These are phyloP conservation scores for Syzygium grande DNA, from an alignment of 345 rosid species.

Conservation along the genomic window DNA sequence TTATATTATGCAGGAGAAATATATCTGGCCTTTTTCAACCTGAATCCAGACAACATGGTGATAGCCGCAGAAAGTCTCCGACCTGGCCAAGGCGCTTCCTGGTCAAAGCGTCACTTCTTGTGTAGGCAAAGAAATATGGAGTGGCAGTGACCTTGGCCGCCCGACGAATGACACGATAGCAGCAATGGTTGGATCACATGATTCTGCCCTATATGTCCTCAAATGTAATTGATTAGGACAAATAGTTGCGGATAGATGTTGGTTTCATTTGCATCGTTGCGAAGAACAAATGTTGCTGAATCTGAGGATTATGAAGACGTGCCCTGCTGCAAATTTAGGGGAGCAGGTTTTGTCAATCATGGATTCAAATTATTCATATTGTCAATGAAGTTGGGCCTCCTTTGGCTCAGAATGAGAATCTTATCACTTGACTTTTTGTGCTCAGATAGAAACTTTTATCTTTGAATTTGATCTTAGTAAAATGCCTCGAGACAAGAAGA, in stretches of 20 bases:
- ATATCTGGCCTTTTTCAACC: slow-evolving; percentile 57
- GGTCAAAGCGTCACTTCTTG: slow-evolving; percentile 16
- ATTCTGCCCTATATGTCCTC: slow-evolving; percentile 54
- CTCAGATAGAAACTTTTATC: neutral
- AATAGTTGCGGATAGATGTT: neutral
- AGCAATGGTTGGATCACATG: slow-evolving; percentile 36
- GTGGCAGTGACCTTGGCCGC: slow-evolving; percentile 22
- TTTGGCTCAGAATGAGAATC: neutral
- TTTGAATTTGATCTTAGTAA: neutral
- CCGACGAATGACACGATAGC: slow-evolving; percentile 18
- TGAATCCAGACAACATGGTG: slow-evolving; percentile 24
- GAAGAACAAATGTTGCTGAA: neutral
- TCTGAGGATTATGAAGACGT: neutral
- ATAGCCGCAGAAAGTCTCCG: slow-evolving; percentile 50
- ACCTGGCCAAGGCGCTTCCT: slow-evolving; percentile 41
- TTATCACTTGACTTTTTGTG: neutral
- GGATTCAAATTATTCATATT: neutral
- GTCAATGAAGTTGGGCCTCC: neutral
- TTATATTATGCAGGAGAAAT: slow-evolving; percentile 28
- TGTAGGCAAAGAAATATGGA: slow-evolving; percentile 56
- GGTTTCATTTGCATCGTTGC: neutral
- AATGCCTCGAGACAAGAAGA: neutral
- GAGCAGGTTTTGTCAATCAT: neutral
- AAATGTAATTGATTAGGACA: slow-evolving; percentile 19
- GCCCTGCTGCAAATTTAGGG: neutral